Percentiles rank a stretch among this genome's conserved stretches.
Evolutionary conservation across 192 early-diverging fungal genomes (phyloP).

Genomic region (Neocallimastix lanati): DNA sequence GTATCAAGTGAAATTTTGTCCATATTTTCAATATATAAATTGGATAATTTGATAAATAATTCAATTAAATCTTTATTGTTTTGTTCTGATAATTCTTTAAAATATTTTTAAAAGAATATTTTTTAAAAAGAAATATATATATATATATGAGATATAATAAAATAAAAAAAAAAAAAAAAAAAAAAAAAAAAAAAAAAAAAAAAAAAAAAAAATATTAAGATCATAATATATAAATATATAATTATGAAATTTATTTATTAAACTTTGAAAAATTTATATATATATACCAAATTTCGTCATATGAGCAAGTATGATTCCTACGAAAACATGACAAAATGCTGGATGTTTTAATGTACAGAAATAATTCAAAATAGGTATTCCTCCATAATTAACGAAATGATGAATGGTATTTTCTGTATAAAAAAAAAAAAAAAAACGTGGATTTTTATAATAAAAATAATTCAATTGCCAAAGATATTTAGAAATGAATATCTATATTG

Average conservation of each 20-base stretch:
- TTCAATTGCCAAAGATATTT: too few relatives aligned
- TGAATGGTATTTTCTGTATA: neutral
- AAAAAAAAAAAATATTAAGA: too few relatives aligned
- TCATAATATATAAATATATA: too few relatives aligned
- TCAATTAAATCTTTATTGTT: neutral
- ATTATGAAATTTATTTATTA: too few relatives aligned
- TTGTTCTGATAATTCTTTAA: neutral
- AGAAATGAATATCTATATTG: too few relatives aligned
- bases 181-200: too few relatives aligned
- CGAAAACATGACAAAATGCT: neutral
- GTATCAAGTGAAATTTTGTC: neutral
- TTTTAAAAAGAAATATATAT: too few relatives aligned
- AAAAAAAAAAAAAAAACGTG: neutral
- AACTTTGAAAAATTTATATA: too few relatives aligned
- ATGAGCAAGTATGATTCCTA: neutral
- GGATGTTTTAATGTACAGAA: neutral
- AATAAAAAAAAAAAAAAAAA: too few relatives aligned
- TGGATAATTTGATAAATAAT: neutral
- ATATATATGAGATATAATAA: too few relatives aligned
- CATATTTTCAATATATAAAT: neutral
- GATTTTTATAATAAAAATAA: too few relatives aligned
- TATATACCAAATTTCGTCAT: neutral
- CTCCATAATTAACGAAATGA: neutral
- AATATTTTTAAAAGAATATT: too few relatives aligned
- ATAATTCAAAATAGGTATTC: neutral